Percentiles rank a stretch among this genome's conserved stretches.
phyloP scores from a whole-genome alignment of 805 yeast genomes.

The Saccharomycopsis fermentans region DNA sequence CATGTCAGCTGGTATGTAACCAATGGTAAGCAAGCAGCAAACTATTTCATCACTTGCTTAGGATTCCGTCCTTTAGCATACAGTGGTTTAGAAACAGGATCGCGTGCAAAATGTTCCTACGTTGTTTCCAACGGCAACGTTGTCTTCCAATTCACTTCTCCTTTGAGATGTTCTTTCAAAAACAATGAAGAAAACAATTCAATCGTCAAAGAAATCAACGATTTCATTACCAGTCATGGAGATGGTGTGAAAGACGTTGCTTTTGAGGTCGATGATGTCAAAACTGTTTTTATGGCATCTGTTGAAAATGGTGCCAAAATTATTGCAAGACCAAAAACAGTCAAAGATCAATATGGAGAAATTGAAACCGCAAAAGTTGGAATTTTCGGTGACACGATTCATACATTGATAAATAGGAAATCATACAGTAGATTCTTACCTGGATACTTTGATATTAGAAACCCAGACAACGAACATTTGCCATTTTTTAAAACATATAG shows the following conservation, averaged over 20 bases:
- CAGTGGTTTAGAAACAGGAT: slow-evolving; percentile 60
- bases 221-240: slow-evolving; percentile 49
- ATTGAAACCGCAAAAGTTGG: slow-evolving; percentile 43
- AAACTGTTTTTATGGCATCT: slow-evolving; percentile 36
- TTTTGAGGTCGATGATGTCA: slow-evolving; percentile 47
- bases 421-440: slow-evolving; percentile 38
- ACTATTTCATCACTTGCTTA: slow-evolving; percentile 40
- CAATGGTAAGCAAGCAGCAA: slow-evolving; percentile 59
- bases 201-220: slow-evolving; percentile 31
- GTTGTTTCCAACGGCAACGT: slow-evolving; percentile 52
- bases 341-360: slow-evolving; percentile 38
- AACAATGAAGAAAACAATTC: slow-evolving; percentile 21
- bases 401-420: slow-evolving; percentile 49
- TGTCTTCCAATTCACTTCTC: slow-evolving; percentile 36
- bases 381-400: slow-evolving; percentile 54
- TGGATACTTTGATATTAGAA: slow-evolving; percentile 26
- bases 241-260: slow-evolving; percentile 76
- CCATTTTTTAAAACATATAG: neutral
- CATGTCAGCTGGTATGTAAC: slow-evolving; percentile 63
- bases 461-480: neutral
- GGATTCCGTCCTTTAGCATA: slow-evolving; percentile 60
- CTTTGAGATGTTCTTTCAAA: slow-evolving; percentile 25
- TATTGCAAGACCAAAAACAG: slow-evolving; percentile 24
- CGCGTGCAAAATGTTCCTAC: slow-evolving; percentile 42
- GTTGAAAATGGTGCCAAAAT: slow-evolving; percentile 41